Evolutionary conservation across 257 asterid species (phyloP).

Genomic region (Knoxia roxburghii): DNA sequence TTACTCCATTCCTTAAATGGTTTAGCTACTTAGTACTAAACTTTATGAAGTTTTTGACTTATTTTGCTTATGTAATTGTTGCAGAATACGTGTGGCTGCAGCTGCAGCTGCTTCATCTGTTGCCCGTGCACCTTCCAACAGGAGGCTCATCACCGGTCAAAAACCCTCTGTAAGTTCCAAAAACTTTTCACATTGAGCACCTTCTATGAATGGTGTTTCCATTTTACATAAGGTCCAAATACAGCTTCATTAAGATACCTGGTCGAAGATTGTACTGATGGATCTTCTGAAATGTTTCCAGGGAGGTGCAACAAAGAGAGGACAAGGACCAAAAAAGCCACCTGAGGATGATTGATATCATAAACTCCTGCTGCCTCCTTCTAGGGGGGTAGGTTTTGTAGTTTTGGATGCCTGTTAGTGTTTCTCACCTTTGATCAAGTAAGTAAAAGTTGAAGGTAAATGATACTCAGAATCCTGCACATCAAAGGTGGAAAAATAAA

Average conservation of each 20-base stretch:
- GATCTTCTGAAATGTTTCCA: neutral
- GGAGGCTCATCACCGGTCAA: slow-evolving; percentile 37
- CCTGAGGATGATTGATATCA: slow-evolving; percentile 4
- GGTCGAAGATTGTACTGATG: neutral
- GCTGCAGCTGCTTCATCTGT: slow-evolving; percentile 94
- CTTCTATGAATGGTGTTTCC: neutral
- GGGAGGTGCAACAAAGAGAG: slow-evolving; percentile 7
- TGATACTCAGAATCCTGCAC: neutral
- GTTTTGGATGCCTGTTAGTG: neutral
- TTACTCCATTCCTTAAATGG: neutral
- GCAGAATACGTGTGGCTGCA: slow-evolving; percentile 93
- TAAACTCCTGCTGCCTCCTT: neutral
- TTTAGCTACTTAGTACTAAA: too few species aligned
- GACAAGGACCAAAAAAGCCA: slow-evolving; percentile 11
- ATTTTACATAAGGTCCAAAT: neutral
- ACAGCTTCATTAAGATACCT: neutral
- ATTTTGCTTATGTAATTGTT: slow-evolving; percentile 14
- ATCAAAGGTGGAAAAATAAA: neutral
- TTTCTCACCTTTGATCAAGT: neutral
- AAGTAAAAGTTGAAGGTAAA: slow-evolving; percentile 2
- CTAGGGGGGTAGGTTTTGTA: slow-evolving; percentile 4
- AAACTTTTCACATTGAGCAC: neutral
- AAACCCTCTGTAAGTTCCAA: slow-evolving; percentile 35
- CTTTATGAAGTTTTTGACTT: too few species aligned
- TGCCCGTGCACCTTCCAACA: slow-evolving; percentile 70